Evolutionary conservation across 2,329 filamentous ascomycete genomes (phyloP).

Genomic region (Epichloe baconii): DNA sequence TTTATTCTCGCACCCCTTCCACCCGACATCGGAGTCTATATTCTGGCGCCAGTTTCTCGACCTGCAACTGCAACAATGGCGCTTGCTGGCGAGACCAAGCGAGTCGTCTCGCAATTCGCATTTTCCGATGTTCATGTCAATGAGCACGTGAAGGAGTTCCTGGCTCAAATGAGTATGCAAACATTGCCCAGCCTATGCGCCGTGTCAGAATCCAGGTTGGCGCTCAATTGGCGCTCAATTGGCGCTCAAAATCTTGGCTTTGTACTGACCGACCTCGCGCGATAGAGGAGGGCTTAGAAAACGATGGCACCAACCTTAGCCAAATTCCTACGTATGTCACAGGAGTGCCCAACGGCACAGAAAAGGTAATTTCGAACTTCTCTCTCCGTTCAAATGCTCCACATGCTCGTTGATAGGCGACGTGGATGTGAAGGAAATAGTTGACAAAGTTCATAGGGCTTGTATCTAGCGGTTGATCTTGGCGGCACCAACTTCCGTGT

Average conservation of each 20-base stretch:
- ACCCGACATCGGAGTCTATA: slow-evolving; percentile 30
- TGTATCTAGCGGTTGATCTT: slow-evolving; percentile 95
- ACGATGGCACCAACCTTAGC: slow-evolving; percentile 69
- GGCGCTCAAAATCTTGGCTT: neutral
- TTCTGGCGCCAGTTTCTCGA: slow-evolving; percentile 38
- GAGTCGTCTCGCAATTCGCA: slow-evolving; percentile 74
- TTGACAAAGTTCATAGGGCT: slow-evolving; percentile 43
- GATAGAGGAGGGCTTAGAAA: slow-evolving; percentile 65
- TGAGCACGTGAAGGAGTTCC: slow-evolving; percentile 70
- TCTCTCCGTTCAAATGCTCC: neutral
- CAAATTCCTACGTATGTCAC: slow-evolving; percentile 98
- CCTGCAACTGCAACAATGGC: slow-evolving; percentile 41
- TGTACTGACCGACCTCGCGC: neutral
- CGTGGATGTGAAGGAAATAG: neutral
- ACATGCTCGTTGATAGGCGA: neutral
- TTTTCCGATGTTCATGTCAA: slow-evolving; percentile 68
- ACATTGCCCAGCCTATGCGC: neutral
- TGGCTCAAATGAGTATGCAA: slow-evolving; percentile 61
- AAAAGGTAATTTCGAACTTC: slow-evolving; percentile 47
- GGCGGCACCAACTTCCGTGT: slow-evolving; percentile 97
- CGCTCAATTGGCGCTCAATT: neutral
- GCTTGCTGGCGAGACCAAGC: slow-evolving; percentile 58
- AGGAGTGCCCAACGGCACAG: slow-evolving; percentile 87
- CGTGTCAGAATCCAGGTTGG: neutral
- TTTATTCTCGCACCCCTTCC: slow-evolving; percentile 16